Conservation (phyloP, 805 yeast species). For the Candida yuanshanica region DNA sequence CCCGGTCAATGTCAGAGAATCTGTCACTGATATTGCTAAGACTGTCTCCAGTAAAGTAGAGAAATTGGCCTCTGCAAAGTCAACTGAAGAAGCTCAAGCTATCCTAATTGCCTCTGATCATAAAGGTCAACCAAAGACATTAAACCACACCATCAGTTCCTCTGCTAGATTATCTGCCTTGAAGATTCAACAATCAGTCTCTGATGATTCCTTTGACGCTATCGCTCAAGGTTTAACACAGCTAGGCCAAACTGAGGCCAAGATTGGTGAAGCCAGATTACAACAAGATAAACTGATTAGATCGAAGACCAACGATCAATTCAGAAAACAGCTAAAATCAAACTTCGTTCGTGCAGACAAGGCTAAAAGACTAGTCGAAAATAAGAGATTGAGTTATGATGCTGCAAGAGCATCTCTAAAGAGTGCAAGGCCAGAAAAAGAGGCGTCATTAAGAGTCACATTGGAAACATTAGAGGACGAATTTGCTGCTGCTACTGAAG, state of each 20-base stretch:
- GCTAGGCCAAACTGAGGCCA: conserved; percentile 64
- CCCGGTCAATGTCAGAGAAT: conserved; percentile 68
- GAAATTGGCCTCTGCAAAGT: conserved; percentile 63
- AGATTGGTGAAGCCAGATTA: conserved; percentile 75
- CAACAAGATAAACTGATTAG: conserved; percentile 75
- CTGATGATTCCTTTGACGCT: conserved; percentile 40
- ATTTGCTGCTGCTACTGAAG: conserved; percentile 85
- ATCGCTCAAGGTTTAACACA: conserved; percentile 59
- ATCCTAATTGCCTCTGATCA: conserved; percentile 52
- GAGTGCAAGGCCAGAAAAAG: conserved; percentile 53
- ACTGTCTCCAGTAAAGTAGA: conserved; percentile 57
- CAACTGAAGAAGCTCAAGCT: conserved; percentile 80
- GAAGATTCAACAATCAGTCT: conserved; percentile 24
- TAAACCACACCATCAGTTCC: conserved; percentile 75
- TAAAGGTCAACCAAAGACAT: conserved; percentile 61
- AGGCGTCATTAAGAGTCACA: conserved; percentile 66
- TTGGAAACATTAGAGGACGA: conserved; percentile 86
- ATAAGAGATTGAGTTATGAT: conserved; percentile 74
- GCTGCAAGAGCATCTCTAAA: conserved; percentile 58
- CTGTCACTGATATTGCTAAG: conserved; percentile 68
- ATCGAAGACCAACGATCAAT: conserved; percentile 61
- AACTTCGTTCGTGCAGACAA: conserved; percentile 57
- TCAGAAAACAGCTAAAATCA: conserved; percentile 54
- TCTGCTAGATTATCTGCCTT: conserved; percentile 50
- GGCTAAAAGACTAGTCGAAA: conserved; percentile 69